Evolutionary conservation across 2,329 filamentous ascomycete genomes (phyloP), one percentile per base, ranked within the genome.

Genomic region (Penicillium crustosum): DNA sequence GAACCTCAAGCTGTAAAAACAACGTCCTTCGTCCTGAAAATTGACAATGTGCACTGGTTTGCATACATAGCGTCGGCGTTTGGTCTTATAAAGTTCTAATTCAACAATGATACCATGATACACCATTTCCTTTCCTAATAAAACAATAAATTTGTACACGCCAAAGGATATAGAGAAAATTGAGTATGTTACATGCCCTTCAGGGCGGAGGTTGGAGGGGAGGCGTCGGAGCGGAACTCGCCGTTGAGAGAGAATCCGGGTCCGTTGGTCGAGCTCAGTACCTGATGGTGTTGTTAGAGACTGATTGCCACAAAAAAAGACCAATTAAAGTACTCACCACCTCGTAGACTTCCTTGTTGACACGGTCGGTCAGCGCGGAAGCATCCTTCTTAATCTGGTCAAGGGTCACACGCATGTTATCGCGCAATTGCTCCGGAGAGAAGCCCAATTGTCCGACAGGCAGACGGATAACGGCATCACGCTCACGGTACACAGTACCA

Each of bases 371-470:
- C 68, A 93, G 67, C 12, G 75, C 80, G 17, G 81, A 79, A 48
- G 93, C 88, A 71, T 96, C 91, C 68, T 85, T 86, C 84, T 91
- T 96, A 66, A 97, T 73, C 68, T 87, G 82, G 23, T 83, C 83
- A 69, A 97, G 81, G 61, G 96, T 86, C 25, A 86, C 80, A 77
- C 88, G 89, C 73, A 99, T 83, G 73, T 99, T 99, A 63, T 86
- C 86, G 71, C 88, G 85, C 77, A 99, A 78, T 82, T 94, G 86
- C 68, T 94, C 87, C 3, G 94, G 92, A 7, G 91, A 90, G 77
- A 96, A 96, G 1, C 86, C 89, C 71, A 99, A 77, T 78, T 97
- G 92, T 6, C 93, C 94, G 61, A 99, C 85, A n/a, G 92, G 88
- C 82, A 97, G 85, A 59, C 93, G 83, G 55, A 99, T 85, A 31